Evolutionary conservation across 129 eudicot species (phyloP), one percentile per base, ranked within the genome.

Genomic region (Arctium minus): DNA sequence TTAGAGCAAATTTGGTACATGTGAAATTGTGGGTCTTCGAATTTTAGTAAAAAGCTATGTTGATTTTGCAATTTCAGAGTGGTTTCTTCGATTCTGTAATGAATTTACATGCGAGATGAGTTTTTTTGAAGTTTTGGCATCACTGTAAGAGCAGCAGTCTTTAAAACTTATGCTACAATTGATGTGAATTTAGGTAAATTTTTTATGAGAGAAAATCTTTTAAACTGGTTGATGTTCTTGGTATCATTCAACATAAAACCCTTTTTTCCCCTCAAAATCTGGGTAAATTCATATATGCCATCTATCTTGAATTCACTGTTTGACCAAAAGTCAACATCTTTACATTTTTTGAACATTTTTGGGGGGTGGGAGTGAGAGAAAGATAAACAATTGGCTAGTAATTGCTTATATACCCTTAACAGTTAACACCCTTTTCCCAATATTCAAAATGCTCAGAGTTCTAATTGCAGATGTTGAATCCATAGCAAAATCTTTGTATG

Each of bases 321-420:
- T 83, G 82, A 77, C 78, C 82, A 77, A 70, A 83, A 83, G 82
- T 77, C 72, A 83, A 76, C 32, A 76, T 31, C 42, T 50, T 50
- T 67, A 33, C 76, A 33, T 2, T 31, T 46, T 67, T 75, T 8
- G 15, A 75, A 76, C 81, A 76, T 50, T 18, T 71, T 35, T 71
- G 71, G 13, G 35, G 71, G 33, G 13, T 9, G 5, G 44, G 72
- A 42, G 27, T 46, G 69, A 12, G 35, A 79, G 76, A 31, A 22
- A 33, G 32, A 69, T 36, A 36, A 69, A 68, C 56, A 68, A 32
- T 76, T 15, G 76, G 6, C 44, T 62, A 6, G 68, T 75, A 62
- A 29, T 46, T 75, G 67, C 5, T 48, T 62, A 33, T 73, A 18
- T 72, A 53, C 17, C 39, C 6, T 53, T 18, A 48, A 72, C 56